phyloP scores from a whole-genome alignment of 768 basidiomycete species.

The Phylloporus arenicola region DNA sequence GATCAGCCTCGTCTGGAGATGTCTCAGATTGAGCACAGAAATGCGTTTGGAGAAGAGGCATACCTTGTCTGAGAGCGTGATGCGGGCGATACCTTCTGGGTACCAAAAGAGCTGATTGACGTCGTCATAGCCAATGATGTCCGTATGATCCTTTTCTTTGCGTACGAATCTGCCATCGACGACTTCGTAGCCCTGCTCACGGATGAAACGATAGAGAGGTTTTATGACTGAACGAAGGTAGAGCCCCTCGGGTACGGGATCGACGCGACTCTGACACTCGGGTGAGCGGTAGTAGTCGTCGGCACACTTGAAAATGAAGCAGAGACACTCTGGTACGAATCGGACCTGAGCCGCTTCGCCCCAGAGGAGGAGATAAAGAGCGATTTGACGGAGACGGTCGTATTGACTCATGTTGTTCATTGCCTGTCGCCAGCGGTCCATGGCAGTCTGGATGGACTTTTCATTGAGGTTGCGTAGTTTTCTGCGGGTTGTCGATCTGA shows the following conservation, averaged over 20 bases:
- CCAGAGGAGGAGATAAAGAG: constrained; percentile 93
- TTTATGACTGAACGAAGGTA: constrained; percentile 88
- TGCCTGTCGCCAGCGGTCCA: constrained; percentile 92
- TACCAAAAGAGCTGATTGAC: constrained; percentile 99
- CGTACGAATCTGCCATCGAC: constrained; percentile 92
- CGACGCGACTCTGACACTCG: constrained; percentile 92
- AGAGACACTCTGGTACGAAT: constrained; percentile 93
- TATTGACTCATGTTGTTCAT: constrained; percentile 99
- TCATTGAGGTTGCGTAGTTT: constrained; percentile 51
- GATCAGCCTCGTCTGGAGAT: constrained; percentile 72
- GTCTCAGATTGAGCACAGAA: constrained; percentile 1
- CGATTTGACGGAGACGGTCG: constrained; percentile 93
- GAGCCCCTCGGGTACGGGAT: constrained; percentile 92
- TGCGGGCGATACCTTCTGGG: constrained; percentile 94
- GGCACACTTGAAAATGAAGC: constrained; percentile 99
- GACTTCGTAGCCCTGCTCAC: constrained; percentile 97
- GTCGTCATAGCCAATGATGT: constrained; percentile 98
- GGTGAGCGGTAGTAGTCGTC: constrained; percentile 99
- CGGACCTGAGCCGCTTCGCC: constrained; percentile 97
- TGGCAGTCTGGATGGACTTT: constrained; percentile 73
- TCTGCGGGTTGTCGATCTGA: constrained; percentile 65
- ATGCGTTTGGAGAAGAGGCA: neutral
- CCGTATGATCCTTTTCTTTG: constrained; percentile 87
- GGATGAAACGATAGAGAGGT: constrained; percentile 92
- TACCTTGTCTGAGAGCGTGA: constrained; percentile 85